Conservation (phyloP, 805 yeast genomes). For the Metschnikowia koreensis region DNA sequence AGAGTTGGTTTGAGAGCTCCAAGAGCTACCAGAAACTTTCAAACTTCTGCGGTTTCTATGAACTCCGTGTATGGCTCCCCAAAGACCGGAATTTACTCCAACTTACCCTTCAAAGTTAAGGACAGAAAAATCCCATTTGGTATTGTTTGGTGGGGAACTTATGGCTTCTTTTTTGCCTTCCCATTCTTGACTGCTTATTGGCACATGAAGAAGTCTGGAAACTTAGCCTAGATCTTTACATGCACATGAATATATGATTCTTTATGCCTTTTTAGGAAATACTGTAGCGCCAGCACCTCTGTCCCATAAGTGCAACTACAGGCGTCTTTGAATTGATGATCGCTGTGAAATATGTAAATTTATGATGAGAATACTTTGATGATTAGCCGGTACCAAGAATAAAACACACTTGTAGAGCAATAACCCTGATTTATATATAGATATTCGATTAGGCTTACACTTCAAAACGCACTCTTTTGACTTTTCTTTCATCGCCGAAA, state of each 20-base stretch:
- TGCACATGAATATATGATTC: constrained; percentile 1
- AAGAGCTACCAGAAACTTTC: constrained; percentile 38
- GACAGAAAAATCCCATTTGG: constrained; percentile 89
- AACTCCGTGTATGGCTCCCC: constrained; percentile 40
- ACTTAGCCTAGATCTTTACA: constrained; percentile 16
- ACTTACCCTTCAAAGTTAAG: constrained; percentile 93
- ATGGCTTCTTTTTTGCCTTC: constrained; percentile 36
- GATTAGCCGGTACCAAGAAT: neutral
- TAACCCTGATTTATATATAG: too few relatives aligned
- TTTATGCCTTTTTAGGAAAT: neutral
- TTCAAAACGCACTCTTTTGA: constrained; percentile 36
- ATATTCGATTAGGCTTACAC: neutral
- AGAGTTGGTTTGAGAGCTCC: constrained; percentile 23
- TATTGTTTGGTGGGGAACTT: constrained; percentile 75
- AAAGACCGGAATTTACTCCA: constrained; percentile 73
- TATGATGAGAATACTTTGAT: too few relatives aligned
- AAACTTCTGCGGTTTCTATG: constrained; percentile 42
- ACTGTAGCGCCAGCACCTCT: too few relatives aligned
- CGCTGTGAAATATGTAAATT: too few relatives aligned
- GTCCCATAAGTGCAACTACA: too few relatives aligned
- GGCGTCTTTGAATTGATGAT: too few relatives aligned
- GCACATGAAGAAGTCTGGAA: constrained; percentile 87
- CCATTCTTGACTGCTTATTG: constrained; percentile 80
- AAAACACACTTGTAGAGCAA: neutral
- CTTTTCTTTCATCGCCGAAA: constrained; percentile 15